Evolutionary conservation across 306 rosid species (phyloP).

Genomic region (Quercus ilex): DNA sequence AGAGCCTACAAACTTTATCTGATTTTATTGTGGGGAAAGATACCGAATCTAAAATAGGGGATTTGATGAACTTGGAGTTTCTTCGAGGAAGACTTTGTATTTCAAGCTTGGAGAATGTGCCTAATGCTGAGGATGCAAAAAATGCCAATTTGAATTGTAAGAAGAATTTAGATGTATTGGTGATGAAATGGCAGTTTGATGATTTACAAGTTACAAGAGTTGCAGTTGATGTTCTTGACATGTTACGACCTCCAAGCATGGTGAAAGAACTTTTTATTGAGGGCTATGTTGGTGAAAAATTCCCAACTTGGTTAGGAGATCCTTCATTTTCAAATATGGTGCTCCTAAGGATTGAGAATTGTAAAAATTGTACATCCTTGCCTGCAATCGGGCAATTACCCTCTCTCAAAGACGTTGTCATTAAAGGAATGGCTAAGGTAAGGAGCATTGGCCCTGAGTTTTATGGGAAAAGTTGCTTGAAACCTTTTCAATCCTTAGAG

Average conservation of each 20-base stretch:
- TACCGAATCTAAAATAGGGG: no score
- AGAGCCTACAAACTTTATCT: no score
- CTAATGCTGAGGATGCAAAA: neutral
- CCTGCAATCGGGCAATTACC: neutral
- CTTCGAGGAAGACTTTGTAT: neutral
- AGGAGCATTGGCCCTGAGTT: neutral
- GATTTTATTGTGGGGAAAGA: no score
- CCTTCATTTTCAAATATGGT: constrained; percentile 4
- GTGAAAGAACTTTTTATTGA: neutral
- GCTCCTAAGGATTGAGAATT: neutral
- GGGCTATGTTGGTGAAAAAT: neutral
- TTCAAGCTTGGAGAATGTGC: constrained; percentile 7
- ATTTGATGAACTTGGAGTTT: neutral
- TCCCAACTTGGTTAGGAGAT: neutral
- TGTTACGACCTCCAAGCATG: neutral
- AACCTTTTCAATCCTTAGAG: neutral
- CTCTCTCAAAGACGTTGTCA: neutral
- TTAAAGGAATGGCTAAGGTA: neutral
- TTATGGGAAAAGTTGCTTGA: neutral
- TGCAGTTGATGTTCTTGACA: neutral
- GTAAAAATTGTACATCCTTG: neutral
- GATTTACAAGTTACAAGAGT: neutral
- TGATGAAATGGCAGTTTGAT: neutral
- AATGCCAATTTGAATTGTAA: neutral
- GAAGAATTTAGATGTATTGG: neutral